Evolutionary conservation across 2,329 filamentous ascomycete species (phyloP).

Genomic region (Amauroascus verrucosus): DNA sequence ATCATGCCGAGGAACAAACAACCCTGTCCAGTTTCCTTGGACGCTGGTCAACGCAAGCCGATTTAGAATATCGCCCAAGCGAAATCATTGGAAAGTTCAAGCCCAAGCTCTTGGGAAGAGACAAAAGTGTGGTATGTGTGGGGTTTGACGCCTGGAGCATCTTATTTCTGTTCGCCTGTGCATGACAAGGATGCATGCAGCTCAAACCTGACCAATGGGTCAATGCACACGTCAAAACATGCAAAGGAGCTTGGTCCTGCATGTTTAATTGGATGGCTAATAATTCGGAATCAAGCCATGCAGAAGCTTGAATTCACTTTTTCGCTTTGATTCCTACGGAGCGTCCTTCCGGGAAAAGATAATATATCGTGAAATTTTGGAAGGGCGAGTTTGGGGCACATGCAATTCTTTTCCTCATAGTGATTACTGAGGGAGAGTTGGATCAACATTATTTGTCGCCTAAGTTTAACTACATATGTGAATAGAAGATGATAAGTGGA

Average conservation of each 20-base stretch:
- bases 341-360: not conserved
- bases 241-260: not conserved
- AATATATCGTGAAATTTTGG: not conserved
- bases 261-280: conserved; percentile 5
- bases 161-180: not conserved
- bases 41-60: not conserved
- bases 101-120: not conserved
- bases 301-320: not conserved
- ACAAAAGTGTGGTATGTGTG: not conserved
- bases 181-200: conserved; percentile 2
- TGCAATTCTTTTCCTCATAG: not conserved
- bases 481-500: not conserved
- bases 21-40: too few species aligned
- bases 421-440: not conserved
- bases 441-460: not conserved
- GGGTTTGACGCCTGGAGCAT: not conserved
- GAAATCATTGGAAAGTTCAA: not conserved
- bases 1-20: too few species aligned
- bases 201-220: conserved; percentile 4
- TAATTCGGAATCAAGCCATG: not conserved
- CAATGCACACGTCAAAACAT: not conserved
- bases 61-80: not conserved
- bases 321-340: not conserved
- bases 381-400: too few species aligned
- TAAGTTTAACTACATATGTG: not conserved